Evolutionary conservation across 257 asterid species (phyloP).

Genomic region (Phtheirospermum japonicum): DNA sequence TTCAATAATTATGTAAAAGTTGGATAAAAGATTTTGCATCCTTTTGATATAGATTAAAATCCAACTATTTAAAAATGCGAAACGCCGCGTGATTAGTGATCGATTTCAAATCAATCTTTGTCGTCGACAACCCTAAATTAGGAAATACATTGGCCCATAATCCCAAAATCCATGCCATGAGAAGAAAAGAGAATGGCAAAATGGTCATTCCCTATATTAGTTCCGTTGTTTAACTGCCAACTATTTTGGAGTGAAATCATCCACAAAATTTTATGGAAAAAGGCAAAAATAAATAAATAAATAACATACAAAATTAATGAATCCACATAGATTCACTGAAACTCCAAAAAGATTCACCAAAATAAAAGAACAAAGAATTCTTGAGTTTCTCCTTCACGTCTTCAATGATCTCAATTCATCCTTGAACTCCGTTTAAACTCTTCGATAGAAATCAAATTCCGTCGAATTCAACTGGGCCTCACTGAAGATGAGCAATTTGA

Average conservation of each 20-base stretch:
- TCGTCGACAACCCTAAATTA: no score
- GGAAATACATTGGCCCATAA: no score
- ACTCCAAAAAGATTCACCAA: slow-evolving; percentile 19
- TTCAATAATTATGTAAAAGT: no score
- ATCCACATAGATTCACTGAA: slow-evolving; percentile 34
- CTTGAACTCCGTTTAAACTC: slow-evolving; percentile 1
- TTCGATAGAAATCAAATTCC: background rate
- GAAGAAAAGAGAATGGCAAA: background rate
- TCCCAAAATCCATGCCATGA: no score
- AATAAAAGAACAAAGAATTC: background rate
- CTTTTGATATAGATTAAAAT: no score
- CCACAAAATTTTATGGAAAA: background rate
- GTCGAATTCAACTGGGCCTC: slow-evolving; percentile 13
- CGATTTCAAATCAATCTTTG: no score
- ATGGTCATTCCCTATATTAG: background rate
- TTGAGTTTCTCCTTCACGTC: slow-evolving; percentile 42
- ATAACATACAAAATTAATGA: slow-evolving; percentile 6
- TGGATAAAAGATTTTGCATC: no score
- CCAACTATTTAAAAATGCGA: no score
- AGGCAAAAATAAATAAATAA: slow-evolving; percentile 20
- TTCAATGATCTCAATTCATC: slow-evolving; percentile 24
- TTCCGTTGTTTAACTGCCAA: background rate
- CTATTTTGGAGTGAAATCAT: background rate
- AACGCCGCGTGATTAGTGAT: no score
- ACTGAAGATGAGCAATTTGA: slow-evolving; percentile 63